Conservation (phyloP, 805 yeast species). For the Geotrichum ghanense region DNA sequence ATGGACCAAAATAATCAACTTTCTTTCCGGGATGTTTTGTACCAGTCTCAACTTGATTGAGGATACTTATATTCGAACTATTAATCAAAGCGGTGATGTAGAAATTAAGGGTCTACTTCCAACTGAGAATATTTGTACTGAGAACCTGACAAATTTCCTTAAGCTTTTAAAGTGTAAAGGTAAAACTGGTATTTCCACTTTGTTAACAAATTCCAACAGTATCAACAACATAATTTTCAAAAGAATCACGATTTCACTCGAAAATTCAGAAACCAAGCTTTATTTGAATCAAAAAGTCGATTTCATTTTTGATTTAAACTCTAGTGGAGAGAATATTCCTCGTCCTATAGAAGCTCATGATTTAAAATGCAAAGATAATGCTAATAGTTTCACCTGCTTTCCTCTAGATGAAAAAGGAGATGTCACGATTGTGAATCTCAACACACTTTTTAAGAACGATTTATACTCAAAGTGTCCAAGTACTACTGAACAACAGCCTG, state of each 20-base stretch:
- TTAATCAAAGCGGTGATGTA: constrained; percentile 23
- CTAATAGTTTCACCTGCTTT: background rate
- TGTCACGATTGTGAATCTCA: background rate
- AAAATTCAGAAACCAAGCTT: background rate
- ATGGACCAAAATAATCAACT: constrained; percentile 66
- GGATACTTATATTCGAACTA: constrained; percentile 61
- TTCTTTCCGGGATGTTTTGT: constrained; percentile 84
- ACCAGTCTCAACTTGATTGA: constrained; percentile 89
- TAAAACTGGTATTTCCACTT: constrained; percentile 72
- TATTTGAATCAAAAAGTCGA: background rate
- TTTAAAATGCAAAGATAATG: background rate
- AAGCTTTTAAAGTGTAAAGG: constrained; percentile 88
- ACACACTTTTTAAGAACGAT: background rate
- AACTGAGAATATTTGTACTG: constrained; percentile 92
- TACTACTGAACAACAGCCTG: background rate
- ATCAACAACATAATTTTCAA: background rate
- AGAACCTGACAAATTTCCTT: constrained; percentile 86
- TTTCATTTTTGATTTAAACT: background rate
- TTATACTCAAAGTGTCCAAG: background rate
- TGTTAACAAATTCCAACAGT: constrained; percentile 66
- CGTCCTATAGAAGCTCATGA: background rate
- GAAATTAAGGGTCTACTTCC: constrained; percentile 82
- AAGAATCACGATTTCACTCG: background rate
- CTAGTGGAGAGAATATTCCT: background rate
- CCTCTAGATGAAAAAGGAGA: background rate